Percentiles rank a stretch among this genome's conserved stretches.
These are phyloP conservation scores for Skeletonema menzelii DNA, from an alignment of 108 stramenopile genomes.

Conservation along the genomic window DNA sequence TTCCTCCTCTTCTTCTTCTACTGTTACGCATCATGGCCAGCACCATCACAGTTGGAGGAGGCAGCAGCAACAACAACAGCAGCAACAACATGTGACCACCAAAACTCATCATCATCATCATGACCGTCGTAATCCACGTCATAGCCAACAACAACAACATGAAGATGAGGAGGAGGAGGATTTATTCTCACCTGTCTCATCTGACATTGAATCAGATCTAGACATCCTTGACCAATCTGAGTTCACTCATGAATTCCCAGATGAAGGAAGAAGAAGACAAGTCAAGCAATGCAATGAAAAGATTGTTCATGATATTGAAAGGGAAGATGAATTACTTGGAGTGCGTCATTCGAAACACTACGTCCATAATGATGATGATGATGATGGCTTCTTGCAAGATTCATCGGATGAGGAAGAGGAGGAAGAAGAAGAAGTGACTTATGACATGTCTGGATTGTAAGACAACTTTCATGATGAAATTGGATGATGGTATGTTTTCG, in stretches of 20 bases:
- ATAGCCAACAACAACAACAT: neutral
- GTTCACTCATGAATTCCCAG: constrained; percentile 16
- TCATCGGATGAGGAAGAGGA: constrained; percentile 20
- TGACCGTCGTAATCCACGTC: neutral
- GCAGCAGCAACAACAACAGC: neutral
- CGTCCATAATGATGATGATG: neutral
- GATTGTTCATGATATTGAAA: neutral
- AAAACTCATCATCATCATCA: constrained; percentile 9
- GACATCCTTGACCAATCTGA: constrained; percentile 40
- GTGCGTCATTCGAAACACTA: neutral
- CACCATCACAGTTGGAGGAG: neutral
- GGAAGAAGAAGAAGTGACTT: constrained; percentile 1
- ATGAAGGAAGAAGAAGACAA: neutral
- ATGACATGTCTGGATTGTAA: constrained; percentile 49
- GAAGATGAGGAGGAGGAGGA: constrained; percentile 17
- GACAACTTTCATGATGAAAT: too few relatives aligned
- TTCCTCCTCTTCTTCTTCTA: too few relatives aligned
- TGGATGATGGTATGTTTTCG: too few relatives aligned
- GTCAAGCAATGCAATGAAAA: neutral
- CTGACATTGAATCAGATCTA: constrained; percentile 48
- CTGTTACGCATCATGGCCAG: too few relatives aligned
- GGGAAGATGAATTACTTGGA: constrained; percentile 8
- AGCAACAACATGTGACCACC: neutral
- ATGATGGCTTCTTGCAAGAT: constrained; percentile 38
- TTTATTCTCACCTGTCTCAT: constrained; percentile 37